Evolutionary conservation across 495 filamentous ascomycete genomes (phyloP), one percentile per base, ranked within the genome.

Genomic region (Clavariopsis aquatica): DNA sequence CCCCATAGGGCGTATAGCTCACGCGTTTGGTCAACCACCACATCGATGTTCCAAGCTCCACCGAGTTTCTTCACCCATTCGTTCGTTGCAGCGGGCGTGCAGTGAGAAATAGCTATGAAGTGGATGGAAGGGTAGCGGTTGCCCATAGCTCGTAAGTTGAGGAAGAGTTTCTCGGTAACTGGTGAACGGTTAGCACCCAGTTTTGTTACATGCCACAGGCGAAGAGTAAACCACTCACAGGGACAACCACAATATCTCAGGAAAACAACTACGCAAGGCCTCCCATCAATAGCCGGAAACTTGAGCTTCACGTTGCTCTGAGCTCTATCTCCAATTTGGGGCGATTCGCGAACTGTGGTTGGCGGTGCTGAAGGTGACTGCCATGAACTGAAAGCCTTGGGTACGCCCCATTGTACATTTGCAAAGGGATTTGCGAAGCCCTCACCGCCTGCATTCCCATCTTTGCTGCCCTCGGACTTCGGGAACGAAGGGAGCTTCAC

Each of bases 31-130:
- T 67, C 64, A 17, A 67, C 58, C 0, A 62, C 58, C 17, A 67
- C 53, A 24, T 62, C 58, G 23, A 67, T 31, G 27, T 67, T 67
- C 64, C 63, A 66, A 17, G 64, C 52, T 2, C 58, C 64, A 31
- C 57, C 64, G 10, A 62, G 64, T 5, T 26, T 55, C 43, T 62
- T 62, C 13, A 62, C 23, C 57, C 57, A 67, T 23, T 51, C 58
- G 34, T 56, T 36, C 10, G 64, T 67, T 17, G 64, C 57, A 23
- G 49, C 41, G 1, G 64, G 58, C 1, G 64, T 67, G 27, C 64
- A 67, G 46, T 67, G 64, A 8, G 64, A 67, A 4, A 67, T 43
- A 12, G 58, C 57, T 36, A 67, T 67, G 45, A 67, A 62, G 52
- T 67, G 57, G 22, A 67, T 52, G 13, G 56, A 55, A 10, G 64